These are phyloP conservation scores for Microbotryum intermedium DNA, from an alignment of 1,284 basidiomycete genomes.

Conservation along the genomic window DNA sequence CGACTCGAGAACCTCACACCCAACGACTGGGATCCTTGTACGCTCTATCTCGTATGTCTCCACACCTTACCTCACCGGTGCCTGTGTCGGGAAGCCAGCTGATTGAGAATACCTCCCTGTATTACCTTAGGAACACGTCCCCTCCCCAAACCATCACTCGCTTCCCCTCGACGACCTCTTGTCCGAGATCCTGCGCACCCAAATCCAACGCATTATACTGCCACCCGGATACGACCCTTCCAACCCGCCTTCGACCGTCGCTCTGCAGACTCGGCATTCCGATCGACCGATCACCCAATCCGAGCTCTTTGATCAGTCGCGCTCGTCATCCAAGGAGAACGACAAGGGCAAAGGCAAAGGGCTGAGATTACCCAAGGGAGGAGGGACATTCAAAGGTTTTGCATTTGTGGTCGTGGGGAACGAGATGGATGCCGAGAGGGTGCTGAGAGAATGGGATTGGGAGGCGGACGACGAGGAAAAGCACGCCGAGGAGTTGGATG, in stretches of 20 bases:
- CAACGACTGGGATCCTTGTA: constrained; percentile 25
- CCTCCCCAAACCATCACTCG: neutral
- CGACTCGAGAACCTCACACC: constrained; percentile 6
- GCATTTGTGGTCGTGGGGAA: constrained; percentile 23
- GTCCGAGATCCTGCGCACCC: constrained; percentile 7
- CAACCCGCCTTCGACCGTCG: neutral
- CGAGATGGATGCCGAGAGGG: constrained; percentile 12
- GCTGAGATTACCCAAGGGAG: constrained; percentile 22
- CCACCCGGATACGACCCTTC: constrained; percentile 16
- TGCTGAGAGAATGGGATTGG: constrained; percentile 17
- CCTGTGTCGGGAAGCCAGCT: no score
- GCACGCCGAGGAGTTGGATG: neutral
- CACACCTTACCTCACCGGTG: neutral
- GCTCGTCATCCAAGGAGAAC: neutral
- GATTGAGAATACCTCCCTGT: no score
- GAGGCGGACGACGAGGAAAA: neutral
- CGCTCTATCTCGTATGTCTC: constrained; percentile 19
- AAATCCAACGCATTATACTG: constrained; percentile 15
- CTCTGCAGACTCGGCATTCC: neutral
- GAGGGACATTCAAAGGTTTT: constrained; percentile 33
- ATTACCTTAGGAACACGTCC: constrained; percentile 20
- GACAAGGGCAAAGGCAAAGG: neutral
- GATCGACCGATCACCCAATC: constrained; percentile 5
- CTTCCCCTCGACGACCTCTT: constrained; percentile 4
- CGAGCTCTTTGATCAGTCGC: constrained; percentile 2